These are phyloP conservation scores for Phytophthora colocasiae DNA, from an alignment of 352 stramenopile genomes.

Conservation along the genomic window DNA sequence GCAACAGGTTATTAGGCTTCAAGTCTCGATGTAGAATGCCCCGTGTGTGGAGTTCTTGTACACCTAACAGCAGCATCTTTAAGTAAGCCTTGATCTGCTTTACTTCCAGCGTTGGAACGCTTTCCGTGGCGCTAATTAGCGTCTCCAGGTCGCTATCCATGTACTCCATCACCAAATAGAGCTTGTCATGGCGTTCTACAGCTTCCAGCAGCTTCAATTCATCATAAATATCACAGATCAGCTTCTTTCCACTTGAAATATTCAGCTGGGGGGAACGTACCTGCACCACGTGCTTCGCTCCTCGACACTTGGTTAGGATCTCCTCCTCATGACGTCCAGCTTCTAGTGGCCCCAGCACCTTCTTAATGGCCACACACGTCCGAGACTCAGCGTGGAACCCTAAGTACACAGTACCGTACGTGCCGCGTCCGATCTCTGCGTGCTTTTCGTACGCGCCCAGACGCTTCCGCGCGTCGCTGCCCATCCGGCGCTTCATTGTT, in stretches of 20 bases:
- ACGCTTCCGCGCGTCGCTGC: conserved; percentile 45
- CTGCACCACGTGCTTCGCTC: conserved; percentile 63
- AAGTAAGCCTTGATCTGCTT: conserved; percentile 75
- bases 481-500: conserved; percentile 48
- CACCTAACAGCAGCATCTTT: conserved; percentile 67
- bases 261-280: conserved; percentile 26
- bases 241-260: background rate
- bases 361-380: conserved; percentile 77
- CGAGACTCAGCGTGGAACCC: conserved; percentile 50
- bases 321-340: conserved; percentile 56
- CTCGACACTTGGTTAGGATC: conserved; percentile 58
- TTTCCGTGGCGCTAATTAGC: conserved; percentile 48
- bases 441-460: conserved; percentile 77
- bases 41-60: conserved; percentile 63
- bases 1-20: conserved; percentile 85
- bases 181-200: conserved; percentile 65
- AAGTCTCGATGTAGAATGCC: conserved; percentile 80
- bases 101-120: conserved; percentile 47
- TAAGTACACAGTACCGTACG: conserved; percentile 81
- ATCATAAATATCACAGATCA: conserved; percentile 3
- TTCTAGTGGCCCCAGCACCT: conserved; percentile 54
- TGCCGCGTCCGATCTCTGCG: conserved; percentile 81
- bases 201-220: conserved; percentile 58
- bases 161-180: conserved; percentile 79
- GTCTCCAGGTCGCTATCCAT: conserved; percentile 85